phyloP scores from a whole-genome alignment of 1,139 yeast genomes.

The Candida sanyaensis region DNA sequence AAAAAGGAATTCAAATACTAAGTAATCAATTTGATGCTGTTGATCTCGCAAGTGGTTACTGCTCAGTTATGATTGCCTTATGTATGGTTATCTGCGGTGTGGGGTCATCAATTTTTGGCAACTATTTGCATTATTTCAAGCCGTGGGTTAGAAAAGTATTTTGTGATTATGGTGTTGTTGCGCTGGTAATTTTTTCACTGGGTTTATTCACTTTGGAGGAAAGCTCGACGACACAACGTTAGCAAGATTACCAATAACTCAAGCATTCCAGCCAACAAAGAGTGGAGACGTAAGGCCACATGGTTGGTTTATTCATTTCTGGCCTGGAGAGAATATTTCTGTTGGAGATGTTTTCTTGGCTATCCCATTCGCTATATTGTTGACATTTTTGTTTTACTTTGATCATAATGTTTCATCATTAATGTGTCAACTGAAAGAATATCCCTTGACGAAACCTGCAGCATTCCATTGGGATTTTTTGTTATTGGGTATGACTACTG shows the following conservation, averaged over 20 bases:
- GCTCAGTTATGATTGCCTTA: slow-evolving; percentile 72
- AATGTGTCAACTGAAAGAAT: slow-evolving; percentile 85
- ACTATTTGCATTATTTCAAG: slow-evolving; percentile 59
- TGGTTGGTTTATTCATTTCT: slow-evolving; percentile 79
- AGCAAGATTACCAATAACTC: slow-evolving; percentile 67
- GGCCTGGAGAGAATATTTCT: slow-evolving; percentile 60
- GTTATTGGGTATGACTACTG: slow-evolving; percentile 82
- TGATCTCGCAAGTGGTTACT: slow-evolving; percentile 62
- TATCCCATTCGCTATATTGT: slow-evolving; percentile 83
- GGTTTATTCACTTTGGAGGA: slow-evolving; percentile 89
- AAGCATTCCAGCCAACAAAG: slow-evolving; percentile 73
- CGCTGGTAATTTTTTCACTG: slow-evolving; percentile 88
- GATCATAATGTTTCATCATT: slow-evolving; percentile 94
- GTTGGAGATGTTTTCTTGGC: slow-evolving; percentile 84
- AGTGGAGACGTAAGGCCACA: slow-evolving; percentile 38
- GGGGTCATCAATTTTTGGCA: slow-evolving; percentile 60
- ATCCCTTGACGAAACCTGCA: slow-evolving; percentile 81
- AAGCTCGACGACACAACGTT: slow-evolving; percentile 53
- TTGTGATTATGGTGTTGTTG: slow-evolving; percentile 84
- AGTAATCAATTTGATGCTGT: slow-evolving; percentile 61
- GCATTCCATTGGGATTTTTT: slow-evolving; percentile 93
- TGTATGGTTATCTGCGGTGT: slow-evolving; percentile 77
- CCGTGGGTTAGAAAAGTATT: slow-evolving; percentile 66
- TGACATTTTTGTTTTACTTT: slow-evolving; percentile 84
- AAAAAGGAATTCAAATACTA: slow-evolving; percentile 85